Conservation (phyloP, 2,329 filamentous ascomycete species). For the Aspergillus sojae region DNA sequence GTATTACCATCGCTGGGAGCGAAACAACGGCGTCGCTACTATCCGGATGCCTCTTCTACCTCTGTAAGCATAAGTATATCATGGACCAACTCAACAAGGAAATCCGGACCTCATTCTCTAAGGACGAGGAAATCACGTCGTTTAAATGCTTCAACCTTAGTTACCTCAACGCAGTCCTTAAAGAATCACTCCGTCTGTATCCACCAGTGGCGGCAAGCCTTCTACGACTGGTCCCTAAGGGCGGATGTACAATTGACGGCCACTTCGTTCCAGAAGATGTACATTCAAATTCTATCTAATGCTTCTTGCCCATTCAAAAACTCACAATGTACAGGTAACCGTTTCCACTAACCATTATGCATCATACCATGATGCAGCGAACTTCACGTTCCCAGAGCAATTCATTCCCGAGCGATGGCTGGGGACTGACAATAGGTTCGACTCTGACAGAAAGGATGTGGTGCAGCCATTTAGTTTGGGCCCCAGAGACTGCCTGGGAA, state of each 20-base stretch:
- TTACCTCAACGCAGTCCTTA: conserved; percentile 48
- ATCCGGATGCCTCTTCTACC: conserved; percentile 36
- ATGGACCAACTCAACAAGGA: conserved; percentile 25
- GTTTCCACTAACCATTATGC: conserved; percentile 13
- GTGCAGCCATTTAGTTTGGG: conserved; percentile 15
- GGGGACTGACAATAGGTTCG: not conserved
- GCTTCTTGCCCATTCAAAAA: not conserved
- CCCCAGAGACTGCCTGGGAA: conserved; percentile 15
- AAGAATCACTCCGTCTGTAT: conserved; percentile 49
- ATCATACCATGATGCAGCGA: conserved; percentile 6
- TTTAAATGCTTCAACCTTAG: conserved; percentile 29
- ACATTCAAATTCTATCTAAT: not conserved
- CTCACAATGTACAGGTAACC: not conserved
- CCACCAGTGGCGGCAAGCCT: conserved; percentile 37
- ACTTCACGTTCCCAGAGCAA: conserved; percentile 13
- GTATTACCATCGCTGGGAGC: conserved; percentile 39
- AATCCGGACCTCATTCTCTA: conserved; percentile 27
- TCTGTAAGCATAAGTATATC: conserved; percentile 23
- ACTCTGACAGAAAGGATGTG: conserved; percentile 26
- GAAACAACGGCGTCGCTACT: conserved; percentile 47
- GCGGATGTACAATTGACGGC: conserved; percentile 37
- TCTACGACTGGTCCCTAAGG: conserved; percentile 29
- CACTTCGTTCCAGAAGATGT: conserved; percentile 34
- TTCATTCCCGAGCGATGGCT: conserved; percentile 33
- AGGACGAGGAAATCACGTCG: conserved; percentile 35